These are phyloP conservation scores for Mentha longifolia DNA, from an alignment of 257 asterid genomes.

Conservation along the genomic window DNA sequence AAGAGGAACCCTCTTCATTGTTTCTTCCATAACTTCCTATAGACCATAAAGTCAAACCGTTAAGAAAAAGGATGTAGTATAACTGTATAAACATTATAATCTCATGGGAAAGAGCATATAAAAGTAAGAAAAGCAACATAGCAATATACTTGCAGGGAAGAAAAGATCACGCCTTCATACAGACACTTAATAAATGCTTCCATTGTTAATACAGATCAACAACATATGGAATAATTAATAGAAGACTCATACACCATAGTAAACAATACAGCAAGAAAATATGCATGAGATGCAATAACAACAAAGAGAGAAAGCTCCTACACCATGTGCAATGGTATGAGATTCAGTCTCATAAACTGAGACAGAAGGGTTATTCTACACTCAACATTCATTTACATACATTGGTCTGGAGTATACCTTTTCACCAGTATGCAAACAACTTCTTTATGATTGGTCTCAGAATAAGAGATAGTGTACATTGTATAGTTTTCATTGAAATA, in stretches of 20 bases:
- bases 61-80: conserved; percentile 15
- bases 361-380: not conserved
- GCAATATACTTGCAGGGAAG: conserved; percentile 22
- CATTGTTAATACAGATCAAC: conserved; percentile 11
- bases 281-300: not conserved
- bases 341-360: conserved; percentile 12
- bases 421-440: not conserved
- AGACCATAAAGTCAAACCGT: conserved; percentile 31
- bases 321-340: conserved; percentile 3
- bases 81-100: not conserved
- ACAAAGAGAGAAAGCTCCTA: not conserved
- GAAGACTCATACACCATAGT: conserved; percentile 19
- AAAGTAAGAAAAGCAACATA: conserved; percentile 13
- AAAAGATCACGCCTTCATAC: not conserved
- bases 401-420: not conserved
- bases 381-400: not conserved
- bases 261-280: not conserved
- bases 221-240: conserved; percentile 5
- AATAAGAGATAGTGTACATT: too few relatives aligned
- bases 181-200: conserved; percentile 16
- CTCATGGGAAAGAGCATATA: conserved; percentile 21
- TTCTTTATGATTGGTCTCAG: too few relatives aligned
- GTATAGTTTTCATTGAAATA: too few relatives aligned
- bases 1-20: conserved; percentile 81
- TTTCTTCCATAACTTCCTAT: conserved; percentile 68